phyloP scores from a whole-genome alignment of 441 rosid species.

The Syzygium syzygioides region DNA sequence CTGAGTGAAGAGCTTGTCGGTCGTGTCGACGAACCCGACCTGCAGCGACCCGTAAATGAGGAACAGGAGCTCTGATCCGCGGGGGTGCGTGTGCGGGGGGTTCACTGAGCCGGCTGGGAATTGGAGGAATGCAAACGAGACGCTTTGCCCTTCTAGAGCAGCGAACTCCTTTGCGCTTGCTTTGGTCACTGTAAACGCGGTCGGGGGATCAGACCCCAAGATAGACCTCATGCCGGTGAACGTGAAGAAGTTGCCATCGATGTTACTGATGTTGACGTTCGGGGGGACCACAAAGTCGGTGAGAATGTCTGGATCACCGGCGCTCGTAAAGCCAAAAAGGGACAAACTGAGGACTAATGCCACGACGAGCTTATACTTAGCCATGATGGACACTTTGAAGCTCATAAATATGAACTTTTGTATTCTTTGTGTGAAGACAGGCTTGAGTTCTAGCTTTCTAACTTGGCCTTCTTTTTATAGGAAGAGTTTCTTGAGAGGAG shows the following conservation, averaged over 20 bases:
- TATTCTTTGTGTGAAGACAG: background rate
- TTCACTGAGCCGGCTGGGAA: background rate
- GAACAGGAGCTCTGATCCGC: slow-evolving; percentile 3
- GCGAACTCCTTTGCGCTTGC: background rate
- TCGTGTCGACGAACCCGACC: slow-evolving; percentile 9
- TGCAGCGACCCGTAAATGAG: background rate
- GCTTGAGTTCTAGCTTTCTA: background rate
- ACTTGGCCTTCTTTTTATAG: background rate
- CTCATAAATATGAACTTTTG: background rate
- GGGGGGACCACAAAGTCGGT: background rate
- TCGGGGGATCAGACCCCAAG: background rate
- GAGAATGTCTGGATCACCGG: background rate
- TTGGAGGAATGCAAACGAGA: background rate
- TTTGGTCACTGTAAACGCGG: background rate
- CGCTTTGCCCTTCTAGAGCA: slow-evolving; percentile 4
- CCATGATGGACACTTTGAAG: background rate
- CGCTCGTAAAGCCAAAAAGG: background rate
- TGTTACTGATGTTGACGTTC: background rate
- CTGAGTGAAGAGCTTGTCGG: background rate
- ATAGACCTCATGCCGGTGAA: background rate
- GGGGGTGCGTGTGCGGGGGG: slow-evolving; percentile 7
- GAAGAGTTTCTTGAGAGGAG: background rate
- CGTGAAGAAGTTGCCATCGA: background rate
- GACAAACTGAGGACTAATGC: background rate
- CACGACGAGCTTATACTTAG: background rate